These are phyloP conservation scores for Erodium maritimum DNA, from an alignment of 345 rosid genomes.

Conservation along the genomic window DNA sequence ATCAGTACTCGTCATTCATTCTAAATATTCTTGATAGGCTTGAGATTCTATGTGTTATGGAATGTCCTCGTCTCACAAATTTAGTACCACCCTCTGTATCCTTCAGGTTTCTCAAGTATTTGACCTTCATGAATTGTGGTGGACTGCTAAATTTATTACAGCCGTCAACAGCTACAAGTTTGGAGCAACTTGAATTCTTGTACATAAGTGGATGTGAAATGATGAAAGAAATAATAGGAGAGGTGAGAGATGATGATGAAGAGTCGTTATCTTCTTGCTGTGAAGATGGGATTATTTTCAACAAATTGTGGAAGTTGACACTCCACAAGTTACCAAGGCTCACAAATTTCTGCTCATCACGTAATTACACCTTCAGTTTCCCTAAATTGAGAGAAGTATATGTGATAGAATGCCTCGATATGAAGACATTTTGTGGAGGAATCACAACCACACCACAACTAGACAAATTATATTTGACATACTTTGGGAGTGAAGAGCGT, in stretches of 20 bases:
- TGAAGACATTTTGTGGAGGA: not conserved
- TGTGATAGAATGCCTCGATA: not conserved
- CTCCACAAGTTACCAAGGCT: not conserved
- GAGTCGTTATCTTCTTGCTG: too few species aligned
- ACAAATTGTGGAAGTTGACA: not conserved
- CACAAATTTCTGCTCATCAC: not conserved
- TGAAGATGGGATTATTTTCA: not conserved
- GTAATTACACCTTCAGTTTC: not conserved
- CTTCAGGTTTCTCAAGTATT: not conserved
- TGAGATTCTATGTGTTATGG: not conserved
- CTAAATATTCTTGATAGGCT: not conserved
- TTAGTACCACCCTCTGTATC: not conserved
- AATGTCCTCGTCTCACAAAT: constrained; percentile 1
- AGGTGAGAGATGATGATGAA: too few species aligned
- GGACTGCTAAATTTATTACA: not conserved
- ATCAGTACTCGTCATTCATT: not conserved
- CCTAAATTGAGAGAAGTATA: not conserved
- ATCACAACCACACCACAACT: constrained; percentile 5
- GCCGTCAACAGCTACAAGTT: not conserved
- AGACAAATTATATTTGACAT: not conserved
- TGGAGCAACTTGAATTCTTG: constrained; percentile 4
- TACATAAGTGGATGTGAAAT: not conserved
- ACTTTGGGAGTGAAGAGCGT: too few species aligned
- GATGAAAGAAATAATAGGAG: constrained; percentile 4
- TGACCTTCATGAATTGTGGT: not conserved